phyloP scores from a whole-genome alignment of 2,329 filamentous ascomycete genomes.

The Shiraia bambusicola region DNA sequence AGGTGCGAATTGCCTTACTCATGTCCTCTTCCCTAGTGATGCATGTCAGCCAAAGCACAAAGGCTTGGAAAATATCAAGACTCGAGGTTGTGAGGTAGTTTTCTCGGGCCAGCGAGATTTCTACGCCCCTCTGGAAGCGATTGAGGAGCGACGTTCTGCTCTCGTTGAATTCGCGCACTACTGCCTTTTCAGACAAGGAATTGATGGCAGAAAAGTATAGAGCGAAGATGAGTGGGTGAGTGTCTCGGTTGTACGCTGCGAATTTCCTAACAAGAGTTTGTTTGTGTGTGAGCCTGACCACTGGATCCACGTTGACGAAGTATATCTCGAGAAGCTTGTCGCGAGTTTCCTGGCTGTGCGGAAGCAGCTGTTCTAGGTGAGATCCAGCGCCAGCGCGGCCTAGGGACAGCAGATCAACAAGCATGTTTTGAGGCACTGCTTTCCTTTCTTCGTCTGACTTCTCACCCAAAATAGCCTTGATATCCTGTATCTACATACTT shows the following conservation, averaged over 20 bases:
- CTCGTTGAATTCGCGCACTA: constrained; percentile 35
- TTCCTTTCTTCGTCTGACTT: constrained; percentile 35
- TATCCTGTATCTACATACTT: constrained; percentile 39
- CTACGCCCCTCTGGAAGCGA: constrained; percentile 38
- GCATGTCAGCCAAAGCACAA: constrained; percentile 42
- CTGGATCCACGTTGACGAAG: constrained; percentile 41
- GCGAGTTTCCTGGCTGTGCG: constrained; percentile 31
- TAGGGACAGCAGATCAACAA: constrained; percentile 37
- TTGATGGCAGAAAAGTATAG: constrained; percentile 43
- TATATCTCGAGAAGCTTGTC: constrained; percentile 39
- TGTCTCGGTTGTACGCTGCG: constrained; percentile 27
- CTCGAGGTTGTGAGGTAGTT: constrained; percentile 43
- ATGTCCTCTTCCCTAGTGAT: constrained; percentile 44
- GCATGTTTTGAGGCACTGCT: constrained; percentile 29
- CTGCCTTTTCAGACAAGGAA: constrained; percentile 32
- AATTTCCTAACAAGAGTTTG: constrained; percentile 35
- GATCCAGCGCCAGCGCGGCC: constrained; percentile 33
- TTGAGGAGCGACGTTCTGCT: constrained; percentile 36
- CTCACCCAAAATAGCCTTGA: constrained; percentile 40
- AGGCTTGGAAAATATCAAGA: constrained; percentile 42
- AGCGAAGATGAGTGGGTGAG: constrained; percentile 39
- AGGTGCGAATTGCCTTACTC: constrained; percentile 21
- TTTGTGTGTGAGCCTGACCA: constrained; percentile 41
- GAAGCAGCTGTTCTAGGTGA: constrained; percentile 32
- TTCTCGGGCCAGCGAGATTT: constrained; percentile 39